Evolutionary conservation across 176 grass and related monocot species (phyloP), one percentile per base, ranked within the genome.

Genomic region (Oryza officinalis): DNA sequence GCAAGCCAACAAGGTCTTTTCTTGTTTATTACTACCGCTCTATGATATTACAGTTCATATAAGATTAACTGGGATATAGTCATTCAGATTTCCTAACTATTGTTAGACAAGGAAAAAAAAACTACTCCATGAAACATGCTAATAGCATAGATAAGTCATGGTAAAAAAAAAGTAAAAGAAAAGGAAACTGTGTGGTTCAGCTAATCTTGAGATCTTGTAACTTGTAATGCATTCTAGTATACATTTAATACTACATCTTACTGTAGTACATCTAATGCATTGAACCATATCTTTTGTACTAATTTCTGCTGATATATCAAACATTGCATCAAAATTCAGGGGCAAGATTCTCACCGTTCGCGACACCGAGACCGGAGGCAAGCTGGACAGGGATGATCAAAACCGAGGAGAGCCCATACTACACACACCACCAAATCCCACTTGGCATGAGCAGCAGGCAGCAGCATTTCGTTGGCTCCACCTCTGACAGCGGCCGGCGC

Each of bases 1-100:
- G 74, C 85, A 23, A 92, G 85, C 74, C 96, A 88, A 57, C 96
- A 95, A 88, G 96, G 96, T 98, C 20, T 78, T 86, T 67, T 47
- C 8, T 50, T 43, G 49, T 45, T 64, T 33, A 72, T 26, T 61
- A 75, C 13, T 83, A 38, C 37, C 37, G 18, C 25, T 37, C 35
- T 74, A 8, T 75, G 10, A 13, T 83, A 68, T 52, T n/a, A 30
- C 10, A 63, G 41, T 59, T 15, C 45, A 69, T 76, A 46, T 63
- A 75, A 44, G 27, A 33, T 61, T 81, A 65, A 22, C 46, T 67
- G 61, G 30, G 50, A 68, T 60, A 47, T 60, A 47, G 9, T 22
- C 63, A 63, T 64, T 43, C 67, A 64, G 18, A 27, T 2, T 46
- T 71, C 33, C 10, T 27, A 76, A 47, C 43, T 47, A 22, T 77